Percentiles rank a stretch among this genome's conserved stretches.
Conservation (phyloP, 2,329 filamentous ascomycete species). For the Colletotrichum caudatum region DNA sequence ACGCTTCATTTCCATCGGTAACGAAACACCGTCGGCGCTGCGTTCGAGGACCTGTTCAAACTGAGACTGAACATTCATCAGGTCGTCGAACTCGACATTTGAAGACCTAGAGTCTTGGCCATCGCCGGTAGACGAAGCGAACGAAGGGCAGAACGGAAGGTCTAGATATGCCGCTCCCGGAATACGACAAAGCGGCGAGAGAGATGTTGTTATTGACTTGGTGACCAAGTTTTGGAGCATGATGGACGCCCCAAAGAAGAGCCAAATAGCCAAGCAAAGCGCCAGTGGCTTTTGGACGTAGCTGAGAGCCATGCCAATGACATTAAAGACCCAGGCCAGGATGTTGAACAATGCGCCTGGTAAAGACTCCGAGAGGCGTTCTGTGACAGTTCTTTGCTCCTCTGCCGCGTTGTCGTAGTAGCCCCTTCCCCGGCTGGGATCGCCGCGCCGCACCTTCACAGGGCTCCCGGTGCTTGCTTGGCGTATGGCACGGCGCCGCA, state of each 20-base stretch:
- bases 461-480: constrained; percentile 44
- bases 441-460: constrained; percentile 43
- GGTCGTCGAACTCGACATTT: constrained; percentile 76
- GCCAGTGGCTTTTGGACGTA: constrained; percentile 75
- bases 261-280: constrained; percentile 70
- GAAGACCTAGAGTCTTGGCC: constrained; percentile 36
- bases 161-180: constrained; percentile 72
- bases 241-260: constrained; percentile 69
- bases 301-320: constrained; percentile 69
- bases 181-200: constrained; percentile 77
- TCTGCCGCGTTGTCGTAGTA: constrained; percentile 21
- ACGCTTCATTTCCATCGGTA: constrained; percentile 84
- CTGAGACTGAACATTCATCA: constrained; percentile 79
- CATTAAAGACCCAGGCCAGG: constrained; percentile 63
- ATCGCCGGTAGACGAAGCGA: constrained; percentile 10
- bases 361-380: constrained; percentile 52
- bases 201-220: constrained; percentile 68
- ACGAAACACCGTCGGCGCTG: constrained; percentile 71
- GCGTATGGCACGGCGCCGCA: constrained; percentile 47
- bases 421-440: constrained; percentile 15
- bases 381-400: constrained; percentile 44
- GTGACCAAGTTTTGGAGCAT: constrained; percentile 73
- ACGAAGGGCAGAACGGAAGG: constrained; percentile 71
- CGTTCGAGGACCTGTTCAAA: constrained; percentile 82
- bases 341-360: constrained; percentile 55